Evolutionary conservation across 345 rosid genomes (phyloP).

Genomic region (Eutrema japonicum): DNA sequence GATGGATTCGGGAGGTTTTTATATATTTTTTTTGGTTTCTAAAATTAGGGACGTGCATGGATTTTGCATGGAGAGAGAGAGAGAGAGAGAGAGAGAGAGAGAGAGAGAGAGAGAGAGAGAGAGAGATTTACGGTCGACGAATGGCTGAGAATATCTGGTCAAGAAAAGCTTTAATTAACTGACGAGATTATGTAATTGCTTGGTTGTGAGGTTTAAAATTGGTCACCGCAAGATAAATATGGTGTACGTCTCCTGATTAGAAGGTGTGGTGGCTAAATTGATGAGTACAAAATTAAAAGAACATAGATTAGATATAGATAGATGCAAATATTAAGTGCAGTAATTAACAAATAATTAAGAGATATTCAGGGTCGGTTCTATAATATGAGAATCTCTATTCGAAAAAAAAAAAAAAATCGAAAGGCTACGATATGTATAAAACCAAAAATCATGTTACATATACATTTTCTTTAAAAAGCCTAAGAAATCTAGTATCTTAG

Average conservation of each 20-base stretch:
- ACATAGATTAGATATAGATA: background rate
- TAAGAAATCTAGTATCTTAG: too few relatives aligned
- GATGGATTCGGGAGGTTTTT: conserved; percentile 19
- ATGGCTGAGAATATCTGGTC: conserved; percentile 31
- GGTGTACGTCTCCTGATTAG: conserved; percentile 15
- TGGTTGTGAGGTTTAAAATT: conserved; percentile 37
- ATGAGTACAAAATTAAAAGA: background rate
- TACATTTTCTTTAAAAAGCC: too few relatives aligned
- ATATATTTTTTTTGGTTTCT: conserved; percentile 34
- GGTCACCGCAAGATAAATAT: conserved; percentile 27
- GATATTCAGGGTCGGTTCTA: background rate
- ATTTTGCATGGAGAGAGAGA: conserved; percentile 24
- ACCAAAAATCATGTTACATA: background rate
- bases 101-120: background rate
- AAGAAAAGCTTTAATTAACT: conserved; percentile 19
- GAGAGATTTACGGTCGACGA: conserved; percentile 28
- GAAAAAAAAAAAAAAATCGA: background rate
- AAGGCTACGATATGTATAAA: background rate
- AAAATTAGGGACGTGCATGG: conserved; percentile 39
- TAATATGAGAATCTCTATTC: background rate
- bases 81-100: too few relatives aligned
- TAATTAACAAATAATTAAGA: background rate
- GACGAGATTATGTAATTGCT: background rate
- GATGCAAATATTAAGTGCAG: background rate
- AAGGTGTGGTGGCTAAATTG: conserved; percentile 19